Conservation (phyloP, 495 filamentous ascomycete genomes). For the Tuber borchii region DNA sequence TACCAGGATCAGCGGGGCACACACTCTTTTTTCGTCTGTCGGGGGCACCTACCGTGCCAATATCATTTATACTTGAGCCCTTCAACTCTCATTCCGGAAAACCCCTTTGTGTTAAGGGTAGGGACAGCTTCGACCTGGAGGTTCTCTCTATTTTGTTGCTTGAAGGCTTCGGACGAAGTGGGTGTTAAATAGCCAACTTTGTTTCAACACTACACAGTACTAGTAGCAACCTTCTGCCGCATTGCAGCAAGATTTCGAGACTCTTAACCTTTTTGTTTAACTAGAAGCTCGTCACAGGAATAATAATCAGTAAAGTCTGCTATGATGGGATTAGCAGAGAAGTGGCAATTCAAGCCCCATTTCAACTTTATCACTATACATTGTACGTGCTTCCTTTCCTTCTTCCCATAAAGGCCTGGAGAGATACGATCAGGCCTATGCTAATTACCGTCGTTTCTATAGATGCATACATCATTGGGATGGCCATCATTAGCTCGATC, state of each 20-base stretch:
- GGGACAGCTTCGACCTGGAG: background rate
- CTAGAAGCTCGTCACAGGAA: background rate
- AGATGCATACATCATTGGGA: conserved; percentile 73
- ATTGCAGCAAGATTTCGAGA: background rate
- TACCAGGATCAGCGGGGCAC: conserved; percentile 19
- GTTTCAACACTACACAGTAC: background rate
- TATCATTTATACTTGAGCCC: background rate
- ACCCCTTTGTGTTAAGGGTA: background rate
- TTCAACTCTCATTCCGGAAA: background rate
- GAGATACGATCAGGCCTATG: background rate
- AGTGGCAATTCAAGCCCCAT: conserved; percentile 47
- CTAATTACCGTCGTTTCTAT: conserved; percentile 1
- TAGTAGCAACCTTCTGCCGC: background rate
- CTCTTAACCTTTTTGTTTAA: background rate
- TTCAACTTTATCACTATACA: conserved; percentile 84
- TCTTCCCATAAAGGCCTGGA: background rate
- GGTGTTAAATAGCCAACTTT: background rate
- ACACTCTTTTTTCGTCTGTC: background rate
- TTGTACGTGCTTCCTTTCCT: conserved; percentile 50
- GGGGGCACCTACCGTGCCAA: background rate
- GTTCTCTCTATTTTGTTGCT: background rate
- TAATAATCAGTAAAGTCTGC: background rate
- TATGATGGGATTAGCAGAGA: conserved; percentile 19
- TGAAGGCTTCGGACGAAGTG: background rate
- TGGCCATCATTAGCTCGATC: conserved; percentile 64